A percentile compares a stretch with the other conserved stretches of the same genome.
These are phyloP conservation scores for Leonotis leonurus DNA, from an alignment of 257 asterid species.

Conservation along the genomic window DNA sequence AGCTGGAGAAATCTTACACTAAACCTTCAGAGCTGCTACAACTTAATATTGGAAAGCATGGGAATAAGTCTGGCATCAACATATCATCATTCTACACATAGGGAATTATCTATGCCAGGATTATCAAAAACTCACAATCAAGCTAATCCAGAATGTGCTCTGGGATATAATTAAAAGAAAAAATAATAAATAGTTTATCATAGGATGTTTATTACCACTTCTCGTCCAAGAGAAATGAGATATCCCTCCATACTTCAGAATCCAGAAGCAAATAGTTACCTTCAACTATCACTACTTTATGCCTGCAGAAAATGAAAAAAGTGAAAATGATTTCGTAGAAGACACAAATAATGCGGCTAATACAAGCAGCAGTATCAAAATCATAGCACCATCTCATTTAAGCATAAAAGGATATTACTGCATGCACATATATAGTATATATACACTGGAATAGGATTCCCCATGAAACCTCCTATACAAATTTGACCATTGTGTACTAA, in stretches of 20 bases:
- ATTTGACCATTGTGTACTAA: slow-evolving; percentile 1
- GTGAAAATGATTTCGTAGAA: background rate
- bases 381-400: background rate
- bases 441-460: background rate
- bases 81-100: background rate
- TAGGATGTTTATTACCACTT: slow-evolving; percentile 57
- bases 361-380: background rate
- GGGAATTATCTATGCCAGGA: background rate
- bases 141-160: background rate
- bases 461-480: background rate
- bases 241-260: slow-evolving; percentile 68
- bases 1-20: background rate
- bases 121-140: background rate
- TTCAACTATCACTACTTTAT: slow-evolving; percentile 88
- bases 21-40: background rate
- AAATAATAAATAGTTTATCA: background rate
- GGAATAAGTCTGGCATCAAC: background rate
- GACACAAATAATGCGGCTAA: slow-evolving; percentile 2
- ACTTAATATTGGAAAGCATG: background rate
- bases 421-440: background rate
- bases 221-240: slow-evolving; percentile 70
- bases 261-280: slow-evolving; percentile 85
- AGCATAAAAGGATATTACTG: background rate
- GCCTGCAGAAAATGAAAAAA: slow-evolving; percentile 39
- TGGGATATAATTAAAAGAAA: background rate